Base-by-base conservation (phyloP, 2,329 filamentous ascomycete species). In the Dactylellina parvicollis region DNA sequence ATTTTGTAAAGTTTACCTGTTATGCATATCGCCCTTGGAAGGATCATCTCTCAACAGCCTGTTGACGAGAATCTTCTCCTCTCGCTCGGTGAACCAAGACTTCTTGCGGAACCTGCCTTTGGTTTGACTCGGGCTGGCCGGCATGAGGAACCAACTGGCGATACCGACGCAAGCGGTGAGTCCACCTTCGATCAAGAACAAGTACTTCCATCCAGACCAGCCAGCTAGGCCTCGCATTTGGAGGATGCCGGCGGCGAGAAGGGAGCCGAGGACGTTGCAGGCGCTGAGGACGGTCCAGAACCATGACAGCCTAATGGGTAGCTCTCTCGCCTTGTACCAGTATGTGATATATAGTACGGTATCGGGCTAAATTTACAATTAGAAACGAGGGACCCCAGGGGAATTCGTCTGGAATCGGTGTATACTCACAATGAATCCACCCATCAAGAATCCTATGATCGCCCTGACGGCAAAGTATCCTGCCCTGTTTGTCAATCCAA, bases 31-130 rank as follows among this genome's bases (percentile, higher is more conserved):
- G 12, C 82, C 84, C 78, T 86, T 86, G 34, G 84, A 84, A 0
- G 85, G 84, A 75, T 86, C 85, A 50, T 86, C 85, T 32, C 85
- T 82, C 10, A 86, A 80, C 9, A 86, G 79, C 1, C 83, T 82
- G 75, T 88, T 89, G 38, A 89, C 85, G 1, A 89, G 83, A 66
- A 89, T 88, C 20, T 81, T 81, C 66, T 88, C 85, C 75, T 89
- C 86, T 14, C 84, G 83, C 46, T 87, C 85, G 2, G 77, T 85
- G 78, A 89, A 89, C 87, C 87, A 89, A 0, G 85, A 83, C 1
- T 84, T 83, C 70, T 79, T 79, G 9, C 79, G 75, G 49, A 75
- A 75, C 75, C 77, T 77, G 49, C 74, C 78, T 5, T 77, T 75
- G 1, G 79, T 81, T 49, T 80, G 77, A 24, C 87, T 88, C 0